Base-by-base conservation (phyloP, 176 grass and related monocot genomes). In the Raddia guianensis region DNA sequence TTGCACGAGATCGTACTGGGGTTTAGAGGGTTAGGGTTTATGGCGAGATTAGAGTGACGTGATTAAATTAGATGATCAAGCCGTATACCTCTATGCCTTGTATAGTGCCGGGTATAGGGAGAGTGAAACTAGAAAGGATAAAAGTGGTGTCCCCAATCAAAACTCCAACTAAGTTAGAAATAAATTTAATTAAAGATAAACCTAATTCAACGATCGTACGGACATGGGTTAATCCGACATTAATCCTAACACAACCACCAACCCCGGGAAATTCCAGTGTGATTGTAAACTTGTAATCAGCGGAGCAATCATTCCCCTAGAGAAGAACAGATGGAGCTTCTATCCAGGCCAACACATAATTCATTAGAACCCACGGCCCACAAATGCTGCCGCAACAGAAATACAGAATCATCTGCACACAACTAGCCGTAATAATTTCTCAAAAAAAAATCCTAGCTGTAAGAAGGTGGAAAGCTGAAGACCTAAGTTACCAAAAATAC, bases 351-450 rank as follows among this genome's bases (percentile, higher is more conserved):
- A 77, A 59, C 77, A 77, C 58, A 55, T 21, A 80, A 37, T 54
- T 62, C 71, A 19, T 48, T 66, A 71, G 64, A 71, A 49, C 57
- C 58, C 82, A 85, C 6, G 0, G 43, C 57, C 58, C 82, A 85
- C 6, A 0, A 32, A 49, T 42, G 32, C 2, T 68, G 55, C 48
- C 42, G 87, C 65, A 81, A 49, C 13, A 33, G 63, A 85, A 89
- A 72, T 65, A 49, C 13, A 33, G 63, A 85, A 89, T 76, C 72
- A 66, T 74, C 56, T 85, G 70, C 32, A 83, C 80, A 88, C 44
- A 53, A 74, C 45, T 74, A 79, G 67, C 55, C 58, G 76, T 85
- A 89, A 43, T 13, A 80, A 54, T 40, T 40, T 40, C 37, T 40
- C 37, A 40, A 40, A 40, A 40, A 40, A 40, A 40, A 40, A 40